phyloP scores from a whole-genome alignment of 2,329 filamentous ascomycete species.

The Westerdykella ornata region DNA sequence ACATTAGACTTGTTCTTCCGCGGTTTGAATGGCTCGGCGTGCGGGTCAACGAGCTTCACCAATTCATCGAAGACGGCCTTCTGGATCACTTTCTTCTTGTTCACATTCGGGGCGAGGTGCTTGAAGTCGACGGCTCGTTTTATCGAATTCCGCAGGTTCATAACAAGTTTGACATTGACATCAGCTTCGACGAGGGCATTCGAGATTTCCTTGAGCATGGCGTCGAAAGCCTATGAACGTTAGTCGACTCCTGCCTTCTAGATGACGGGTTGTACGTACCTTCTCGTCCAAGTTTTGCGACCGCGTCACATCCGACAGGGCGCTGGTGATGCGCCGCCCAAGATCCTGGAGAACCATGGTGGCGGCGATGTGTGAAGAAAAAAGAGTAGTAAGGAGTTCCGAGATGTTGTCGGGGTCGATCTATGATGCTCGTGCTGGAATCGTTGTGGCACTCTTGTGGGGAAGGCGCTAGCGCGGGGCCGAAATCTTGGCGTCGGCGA shows the following conservation, averaged over 20 bases:
- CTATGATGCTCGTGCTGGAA: neutral
- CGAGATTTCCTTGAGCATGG: conserved; percentile 98
- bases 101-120: conserved; percentile 80
- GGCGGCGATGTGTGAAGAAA: conserved; percentile 12
- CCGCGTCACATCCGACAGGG: conserved; percentile 85
- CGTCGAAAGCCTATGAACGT: conserved; percentile 73
- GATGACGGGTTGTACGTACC: conserved; percentile 42
- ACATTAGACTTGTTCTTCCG: conserved; percentile 95
- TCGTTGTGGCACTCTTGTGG: conserved; percentile 6
- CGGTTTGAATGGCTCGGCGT: conserved; percentile 90
- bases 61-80: conserved; percentile 97
- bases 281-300: conserved; percentile 95
- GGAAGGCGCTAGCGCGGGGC: conserved; percentile 5
- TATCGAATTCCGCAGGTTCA: conserved; percentile 87
- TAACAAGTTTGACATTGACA: conserved; percentile 91
- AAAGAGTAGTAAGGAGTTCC: neutral
- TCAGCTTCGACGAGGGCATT: conserved; percentile 92
- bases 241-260: conserved; percentile 23
- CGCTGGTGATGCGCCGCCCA: conserved; percentile 95
- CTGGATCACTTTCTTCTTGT: conserved; percentile 97
- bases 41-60: conserved; percentile 89
- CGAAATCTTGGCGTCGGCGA: conserved; percentile 25
- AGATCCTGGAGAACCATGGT: conserved; percentile 97
- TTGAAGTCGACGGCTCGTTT: conserved; percentile 89
- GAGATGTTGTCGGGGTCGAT: neutral